Evolutionary conservation across 768 basidiomycete species (phyloP).

Genomic region (Hygrophorus pudorinus): DNA sequence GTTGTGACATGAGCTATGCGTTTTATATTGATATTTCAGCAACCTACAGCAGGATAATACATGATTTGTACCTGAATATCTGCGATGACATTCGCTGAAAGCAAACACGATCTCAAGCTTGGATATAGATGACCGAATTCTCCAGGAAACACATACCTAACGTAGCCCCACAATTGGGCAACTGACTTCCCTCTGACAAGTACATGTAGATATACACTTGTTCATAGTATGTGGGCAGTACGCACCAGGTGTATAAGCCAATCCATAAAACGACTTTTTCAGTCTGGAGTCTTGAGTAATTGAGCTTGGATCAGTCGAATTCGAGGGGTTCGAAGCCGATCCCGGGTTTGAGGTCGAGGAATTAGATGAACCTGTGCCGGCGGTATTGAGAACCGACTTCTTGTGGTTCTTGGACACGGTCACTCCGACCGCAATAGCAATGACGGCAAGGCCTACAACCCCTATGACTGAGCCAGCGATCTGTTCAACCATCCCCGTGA

Average conservation of each 20-base stretch:
- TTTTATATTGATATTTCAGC: slow-evolving; percentile 8
- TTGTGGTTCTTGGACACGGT: slow-evolving; percentile 33
- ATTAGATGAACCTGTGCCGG: neutral
- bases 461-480: slow-evolving; percentile 34
- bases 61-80: slow-evolving; percentile 53
- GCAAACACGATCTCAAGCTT: neutral
- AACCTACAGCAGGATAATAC: neutral
- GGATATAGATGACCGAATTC: neutral
- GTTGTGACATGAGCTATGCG: slow-evolving; percentile 66
- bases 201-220: too few relatives aligned
- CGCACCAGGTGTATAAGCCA: slow-evolving; percentile 71
- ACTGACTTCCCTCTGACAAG: slow-evolving; percentile 36
- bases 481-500: slow-evolving; percentile 18
- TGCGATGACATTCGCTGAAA: slow-evolving; percentile 43
- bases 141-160: slow-evolving; percentile 23
- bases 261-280: slow-evolving; percentile 69
- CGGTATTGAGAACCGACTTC: slow-evolving; percentile 8
- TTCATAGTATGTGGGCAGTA: neutral
- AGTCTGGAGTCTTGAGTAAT: slow-evolving; percentile 64
- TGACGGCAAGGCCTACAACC: slow-evolving; percentile 30
- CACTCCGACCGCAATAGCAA: slow-evolving; percentile 44
- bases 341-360: slow-evolving; percentile 4
- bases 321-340: slow-evolving; percentile 14
- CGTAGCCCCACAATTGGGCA: slow-evolving; percentile 57
- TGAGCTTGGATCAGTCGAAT: slow-evolving; percentile 61